These are phyloP conservation scores for Globisporangium emineosum DNA, from an alignment of 352 stramenopile genomes.

Conservation along the genomic window DNA sequence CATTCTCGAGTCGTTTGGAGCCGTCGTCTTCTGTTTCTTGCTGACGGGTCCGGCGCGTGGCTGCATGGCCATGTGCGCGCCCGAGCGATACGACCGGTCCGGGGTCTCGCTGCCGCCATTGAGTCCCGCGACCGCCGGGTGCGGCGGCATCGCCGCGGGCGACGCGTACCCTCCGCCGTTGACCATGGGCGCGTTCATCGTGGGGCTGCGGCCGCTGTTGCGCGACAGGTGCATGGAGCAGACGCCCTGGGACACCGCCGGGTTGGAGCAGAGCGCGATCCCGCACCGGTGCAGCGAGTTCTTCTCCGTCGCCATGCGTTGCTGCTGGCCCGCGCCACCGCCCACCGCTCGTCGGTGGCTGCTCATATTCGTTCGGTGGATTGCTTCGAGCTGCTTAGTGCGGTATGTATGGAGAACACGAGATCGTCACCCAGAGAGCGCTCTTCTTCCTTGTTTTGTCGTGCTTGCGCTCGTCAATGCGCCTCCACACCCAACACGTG, in stretches of 20 bases:
- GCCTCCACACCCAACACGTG: background rate
- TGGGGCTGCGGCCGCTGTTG: conserved; percentile 11
- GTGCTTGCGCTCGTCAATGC: background rate
- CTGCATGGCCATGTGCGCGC: conserved; percentile 55
- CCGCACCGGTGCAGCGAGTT: conserved; percentile 76
- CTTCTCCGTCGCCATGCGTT: conserved; percentile 26
- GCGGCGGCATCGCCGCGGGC: conserved; percentile 2
- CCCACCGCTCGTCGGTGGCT: conserved; percentile 9
- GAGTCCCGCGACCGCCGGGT: conserved; percentile 9
- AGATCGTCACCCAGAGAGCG: background rate
- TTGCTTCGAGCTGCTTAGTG: background rate
- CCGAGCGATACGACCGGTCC: conserved; percentile 54
- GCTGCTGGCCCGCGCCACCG: background rate
- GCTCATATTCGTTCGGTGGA: conserved; percentile 6
- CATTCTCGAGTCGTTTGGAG: background rate
- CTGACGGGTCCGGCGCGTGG: conserved; percentile 31
- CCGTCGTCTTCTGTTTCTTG: conserved; percentile 62
- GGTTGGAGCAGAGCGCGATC: conserved; percentile 75
- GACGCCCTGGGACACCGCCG: conserved; percentile 68
- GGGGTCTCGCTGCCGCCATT: conserved; percentile 29
- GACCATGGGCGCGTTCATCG: conserved; percentile 9
- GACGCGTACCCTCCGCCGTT: conserved; percentile 24
- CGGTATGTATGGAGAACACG: background rate
- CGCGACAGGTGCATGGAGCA: conserved; percentile 75
- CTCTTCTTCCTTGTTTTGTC: background rate